Evolutionary conservation across 495 filamentous ascomycete genomes (phyloP), one percentile per base, ranked within the genome.

Genomic region (Podospora conica): DNA sequence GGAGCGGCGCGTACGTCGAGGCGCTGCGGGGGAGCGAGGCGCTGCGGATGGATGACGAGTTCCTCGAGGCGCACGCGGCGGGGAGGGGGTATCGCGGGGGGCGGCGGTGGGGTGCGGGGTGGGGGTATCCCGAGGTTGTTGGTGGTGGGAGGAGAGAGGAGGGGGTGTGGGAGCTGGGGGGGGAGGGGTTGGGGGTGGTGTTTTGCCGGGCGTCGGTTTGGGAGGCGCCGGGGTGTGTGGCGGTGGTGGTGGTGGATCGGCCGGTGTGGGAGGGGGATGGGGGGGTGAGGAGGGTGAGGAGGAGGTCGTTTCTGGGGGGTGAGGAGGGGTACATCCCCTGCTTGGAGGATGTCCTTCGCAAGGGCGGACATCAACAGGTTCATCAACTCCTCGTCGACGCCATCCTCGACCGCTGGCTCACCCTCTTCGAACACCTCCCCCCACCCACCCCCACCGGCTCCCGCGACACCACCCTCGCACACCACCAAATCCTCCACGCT

Each of bases 151-250:
- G 72, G 69, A 57, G 10, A 64, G n/a, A 64, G 40, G 53, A 24
- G 29, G 55, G 62, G 18, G 28, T 68, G 0, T 63, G 66, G 21
- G 3, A 28, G 10, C 31, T 73, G 53, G 60, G 59, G 18, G 53
- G 66, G 9, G 73, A 66, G 9, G 66, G 73, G 1, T 28, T 67
- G 33, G 62, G 54, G 3, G 73, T 64, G 22, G 53, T 70, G 10
- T 71, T 79, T 20, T 76, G 76, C 20, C 68, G 69, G 18, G 75
- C 70, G 11, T 75, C 73, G 27, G 55, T 79, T 7, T 79, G 76
- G 75, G 25, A 67, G 10, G 58, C 60, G 1, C 58, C 63, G 2
- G 65, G 55, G 29, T 53, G 66, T 23, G 65, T 60, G 2, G 31
- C 72, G 18, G 71, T 79, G 20, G 67, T 79, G 31, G 68, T 78